A percentile compares a stretch with the other conserved stretches of the same genome.
Conservation (phyloP, 768 basidiomycete genomes). For the Leccinum obscurum region DNA sequence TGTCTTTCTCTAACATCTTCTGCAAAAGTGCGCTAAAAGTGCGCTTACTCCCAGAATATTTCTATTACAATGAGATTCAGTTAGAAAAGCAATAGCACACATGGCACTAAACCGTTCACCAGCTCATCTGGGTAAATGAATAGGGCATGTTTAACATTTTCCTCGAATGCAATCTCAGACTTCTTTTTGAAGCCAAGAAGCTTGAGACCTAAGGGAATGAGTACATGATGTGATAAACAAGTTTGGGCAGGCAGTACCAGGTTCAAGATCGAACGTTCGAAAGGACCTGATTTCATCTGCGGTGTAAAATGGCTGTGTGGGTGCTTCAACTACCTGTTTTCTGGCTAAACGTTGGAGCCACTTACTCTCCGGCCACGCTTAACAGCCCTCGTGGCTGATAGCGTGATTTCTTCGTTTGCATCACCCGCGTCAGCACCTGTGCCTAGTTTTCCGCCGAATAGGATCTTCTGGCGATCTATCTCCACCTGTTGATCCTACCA, state of each 20-base stretch:
- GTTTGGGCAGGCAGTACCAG: conserved; percentile 47
- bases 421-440: conserved; percentile 31
- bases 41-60: conserved; percentile 87
- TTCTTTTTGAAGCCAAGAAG: conserved; percentile 90
- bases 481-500: conserved; percentile 32
- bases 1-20: conserved; percentile 77
- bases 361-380: conserved; percentile 51
- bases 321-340: conserved; percentile 1
- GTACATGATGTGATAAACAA: neutral
- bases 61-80: conserved; percentile 34
- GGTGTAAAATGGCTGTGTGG: conserved; percentile 73
- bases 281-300: conserved; percentile 81
- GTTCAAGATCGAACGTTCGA: conserved; percentile 76
- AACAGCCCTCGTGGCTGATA: conserved; percentile 45
- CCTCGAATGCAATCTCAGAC: conserved; percentile 71
- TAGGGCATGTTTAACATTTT: conserved; percentile 87
- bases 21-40: conserved; percentile 87
- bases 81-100: neutral
- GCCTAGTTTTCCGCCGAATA: conserved; percentile 39
- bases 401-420: conserved; percentile 40
- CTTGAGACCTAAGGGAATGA: conserved; percentile 61
- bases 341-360: neutral
- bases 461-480: conserved; percentile 25
- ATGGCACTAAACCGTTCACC: conserved; percentile 42
- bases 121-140: conserved; percentile 93